These are phyloP conservation scores for Neonothopanus nambi DNA, from an alignment of 1,284 basidiomycete species.

Conservation along the genomic window DNA sequence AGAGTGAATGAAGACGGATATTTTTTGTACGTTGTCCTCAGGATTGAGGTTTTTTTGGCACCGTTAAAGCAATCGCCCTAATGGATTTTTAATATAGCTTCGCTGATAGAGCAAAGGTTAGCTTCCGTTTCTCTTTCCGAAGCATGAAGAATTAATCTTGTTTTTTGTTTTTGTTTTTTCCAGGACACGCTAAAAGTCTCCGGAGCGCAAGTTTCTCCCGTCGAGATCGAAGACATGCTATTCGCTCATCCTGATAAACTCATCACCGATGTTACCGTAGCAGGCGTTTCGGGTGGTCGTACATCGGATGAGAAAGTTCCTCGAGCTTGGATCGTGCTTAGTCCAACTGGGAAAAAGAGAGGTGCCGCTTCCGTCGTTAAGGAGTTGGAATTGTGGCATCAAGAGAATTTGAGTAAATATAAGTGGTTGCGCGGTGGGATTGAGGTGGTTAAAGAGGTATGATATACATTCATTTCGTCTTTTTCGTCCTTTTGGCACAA, in stretches of 20 bases:
- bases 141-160: background rate
- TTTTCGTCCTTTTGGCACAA: background rate
- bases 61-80: too few species aligned
- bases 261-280: slow-evolving; percentile 62
- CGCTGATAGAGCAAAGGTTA: slow-evolving; percentile 59
- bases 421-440: slow-evolving; percentile 74
- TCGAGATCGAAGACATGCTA: slow-evolving; percentile 68
- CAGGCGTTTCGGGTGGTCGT: slow-evolving; percentile 68
- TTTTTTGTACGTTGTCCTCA: slow-evolving; percentile 72
- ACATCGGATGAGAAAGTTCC: slow-evolving; percentile 69
- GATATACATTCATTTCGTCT: slow-evolving; percentile 22
- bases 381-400: slow-evolving; percentile 58
- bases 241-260: slow-evolving; percentile 58
- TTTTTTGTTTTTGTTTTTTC: background rate
- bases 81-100: slow-evolving; percentile 49
- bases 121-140: background rate
- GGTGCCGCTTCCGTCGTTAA: slow-evolving; percentile 44
- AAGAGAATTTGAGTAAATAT: slow-evolving; percentile 62
- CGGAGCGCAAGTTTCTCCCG: slow-evolving; percentile 72
- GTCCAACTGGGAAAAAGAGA: slow-evolving; percentile 44
- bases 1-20: slow-evolving; percentile 55
- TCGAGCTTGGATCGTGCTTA: slow-evolving; percentile 73
- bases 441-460: slow-evolving; percentile 59
- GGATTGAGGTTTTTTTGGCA: too few species aligned
- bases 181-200: slow-evolving; percentile 76